Base-by-base conservation (phyloP, 805 yeast species). In the Debaryomyces castellii region DNA sequence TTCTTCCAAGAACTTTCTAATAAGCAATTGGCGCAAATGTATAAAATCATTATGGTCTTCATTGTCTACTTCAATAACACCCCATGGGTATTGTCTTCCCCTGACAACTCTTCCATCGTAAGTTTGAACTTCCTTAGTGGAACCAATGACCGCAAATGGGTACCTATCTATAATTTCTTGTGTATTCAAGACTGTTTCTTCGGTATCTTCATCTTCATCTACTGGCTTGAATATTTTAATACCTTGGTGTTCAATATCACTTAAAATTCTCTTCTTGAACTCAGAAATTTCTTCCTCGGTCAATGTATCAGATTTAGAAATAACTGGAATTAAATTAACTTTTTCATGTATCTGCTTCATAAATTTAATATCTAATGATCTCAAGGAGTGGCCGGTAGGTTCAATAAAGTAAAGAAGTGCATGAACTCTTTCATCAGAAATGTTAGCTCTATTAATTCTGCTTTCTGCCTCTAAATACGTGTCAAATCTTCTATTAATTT, bases 51-150 rank as follows among this genome's bases (percentile, higher is more conserved):
- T 87, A 65, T 94, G 97, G 46, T 83, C 82, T 71, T 89, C 94
- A 65, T 94, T 92, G 66, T 90, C 97, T 55, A 94, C 91, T 70
- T 94, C 97, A 58, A 94, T 87, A 18, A 87, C 77, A 54, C 98
- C 98, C 99, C 99, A 94, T 50, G 98, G 97, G 66, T 92, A 92
- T 51, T 80, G 73, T 71, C 99, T 87, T 55, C 96, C 97, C 67
- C 97, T 83, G 38, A 91, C 95, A 37, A 64, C 54, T 64, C 88
- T 79, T 35, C 97, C 97, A 60, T 87, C 94, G 36, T 77, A 64
- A 35, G 76, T 70, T 55, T 83, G 83, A 28, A 87, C 83, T 51
- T 81, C 82, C 48, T 73, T 70, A 18, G 94, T 87, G 18, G 97
- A 89, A 18, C 97, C 99, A 44, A 94, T 87, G 52, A 94, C 85